Evolutionary conservation across 441 rosid species (phyloP).

Genomic region (Rhodomyrtus psidioides): DNA sequence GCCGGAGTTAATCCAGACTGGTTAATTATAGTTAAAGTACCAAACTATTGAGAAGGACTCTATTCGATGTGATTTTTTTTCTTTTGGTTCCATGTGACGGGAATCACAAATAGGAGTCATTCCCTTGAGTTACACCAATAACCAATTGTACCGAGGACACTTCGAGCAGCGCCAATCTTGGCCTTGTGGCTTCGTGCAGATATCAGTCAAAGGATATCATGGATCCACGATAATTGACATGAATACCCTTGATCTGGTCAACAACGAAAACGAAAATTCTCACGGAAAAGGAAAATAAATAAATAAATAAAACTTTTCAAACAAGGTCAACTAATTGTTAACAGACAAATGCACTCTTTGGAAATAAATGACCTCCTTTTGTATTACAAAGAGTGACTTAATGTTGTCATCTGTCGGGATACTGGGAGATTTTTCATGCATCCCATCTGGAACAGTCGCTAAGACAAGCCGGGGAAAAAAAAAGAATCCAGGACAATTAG

Average conservation of each 20-base stretch:
- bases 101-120: not conserved
- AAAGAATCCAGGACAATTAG: conserved; percentile 16
- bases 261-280: not conserved
- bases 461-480: conserved; percentile 47
- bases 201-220: conserved; percentile 73
- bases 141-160: conserved; percentile 57
- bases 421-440: conserved; percentile 13
- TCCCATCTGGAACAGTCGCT: too few relatives aligned
- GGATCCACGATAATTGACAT: conserved; percentile 77
- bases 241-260: conserved; percentile 74
- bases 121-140: not conserved
- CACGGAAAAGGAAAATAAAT: too few relatives aligned
- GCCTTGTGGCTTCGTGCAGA: conserved; percentile 90
- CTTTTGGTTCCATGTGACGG: not conserved
- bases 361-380: too few relatives aligned
- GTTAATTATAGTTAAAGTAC: not conserved
- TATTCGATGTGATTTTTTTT: not conserved
- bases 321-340: too few relatives aligned
- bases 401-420: too few relatives aligned
- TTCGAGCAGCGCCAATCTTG: conserved; percentile 91
- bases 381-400: too few relatives aligned
- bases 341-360: too few relatives aligned
- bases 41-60: not conserved
- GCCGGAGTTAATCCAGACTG: not conserved
- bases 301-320: too few relatives aligned